Conservation (phyloP, 768 basidiomycete genomes). For the Tricholoma saponaceum region DNA sequence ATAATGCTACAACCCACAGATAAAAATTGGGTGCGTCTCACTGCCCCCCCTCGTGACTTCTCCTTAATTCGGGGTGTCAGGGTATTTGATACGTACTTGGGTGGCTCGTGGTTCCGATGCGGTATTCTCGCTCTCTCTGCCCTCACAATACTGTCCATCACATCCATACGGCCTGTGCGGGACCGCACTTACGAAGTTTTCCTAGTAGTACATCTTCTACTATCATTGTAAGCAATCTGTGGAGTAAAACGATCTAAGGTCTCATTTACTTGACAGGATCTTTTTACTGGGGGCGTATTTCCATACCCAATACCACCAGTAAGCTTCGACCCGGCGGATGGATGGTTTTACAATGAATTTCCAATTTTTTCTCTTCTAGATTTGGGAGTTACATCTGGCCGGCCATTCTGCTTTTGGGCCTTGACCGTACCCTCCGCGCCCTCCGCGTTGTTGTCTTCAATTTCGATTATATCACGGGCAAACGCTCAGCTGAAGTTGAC, state of each 20-base stretch:
- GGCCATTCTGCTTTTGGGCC: conserved; percentile 47
- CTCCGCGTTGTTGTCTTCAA: conserved; percentile 42
- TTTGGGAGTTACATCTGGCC: conserved; percentile 40
- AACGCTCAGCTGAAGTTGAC: conserved; percentile 22
- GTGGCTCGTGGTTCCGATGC: too few relatives aligned
- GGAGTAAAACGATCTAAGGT: not conserved
- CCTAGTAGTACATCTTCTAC: conserved; percentile 36
- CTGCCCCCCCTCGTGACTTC: too few relatives aligned
- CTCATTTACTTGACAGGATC: conserved; percentile 19
- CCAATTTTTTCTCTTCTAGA: too few relatives aligned
- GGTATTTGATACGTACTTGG: too few relatives aligned
- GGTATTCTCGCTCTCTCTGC: too few relatives aligned
- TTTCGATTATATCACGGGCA: conserved; percentile 32
- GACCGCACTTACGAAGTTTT: too few relatives aligned
- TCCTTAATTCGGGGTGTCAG: too few relatives aligned
- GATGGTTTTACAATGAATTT: too few relatives aligned
- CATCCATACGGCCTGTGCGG: too few relatives aligned
- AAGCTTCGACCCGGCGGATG: conserved; percentile 7
- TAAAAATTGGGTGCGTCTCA: too few relatives aligned
- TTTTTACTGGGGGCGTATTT: conserved; percentile 37
- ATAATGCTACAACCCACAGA: too few relatives aligned
- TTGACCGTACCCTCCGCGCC: conserved; percentile 50
- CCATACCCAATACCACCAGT: conserved; percentile 31
- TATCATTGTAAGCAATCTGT: conserved; percentile 28
- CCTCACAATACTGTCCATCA: too few relatives aligned